Conservation (phyloP, 371 early-diverging fungal genomes). For the Vairimorpha necatrix region DNA sequence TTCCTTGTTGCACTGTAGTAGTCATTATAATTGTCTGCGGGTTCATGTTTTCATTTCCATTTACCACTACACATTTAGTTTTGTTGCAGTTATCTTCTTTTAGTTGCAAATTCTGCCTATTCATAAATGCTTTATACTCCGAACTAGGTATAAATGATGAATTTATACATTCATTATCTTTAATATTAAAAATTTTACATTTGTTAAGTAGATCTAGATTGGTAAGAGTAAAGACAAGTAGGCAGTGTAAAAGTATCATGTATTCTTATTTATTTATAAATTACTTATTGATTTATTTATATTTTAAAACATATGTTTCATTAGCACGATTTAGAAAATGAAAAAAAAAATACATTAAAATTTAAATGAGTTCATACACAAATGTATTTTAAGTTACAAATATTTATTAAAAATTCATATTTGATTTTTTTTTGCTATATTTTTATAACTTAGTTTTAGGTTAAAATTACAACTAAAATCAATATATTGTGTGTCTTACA, state of each 20-base stretch:
- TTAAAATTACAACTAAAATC: too few relatives aligned
- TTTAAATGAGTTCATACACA: too few relatives aligned
- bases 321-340: too few relatives aligned
- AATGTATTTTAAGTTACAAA: too few relatives aligned
- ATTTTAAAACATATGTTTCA: neutral
- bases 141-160: conserved; percentile 48
- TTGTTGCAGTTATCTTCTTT: conserved; percentile 43
- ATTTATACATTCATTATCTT: conserved; percentile 5
- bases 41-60: conserved; percentile 16
- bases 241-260: neutral
- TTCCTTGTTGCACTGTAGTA: too few relatives aligned
- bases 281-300: neutral
- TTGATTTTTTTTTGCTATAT: too few relatives aligned
- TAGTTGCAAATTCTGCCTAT: conserved; percentile 55
- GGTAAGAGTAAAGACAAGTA: neutral
- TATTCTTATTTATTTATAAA: neutral
- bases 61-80: conserved; percentile 39
- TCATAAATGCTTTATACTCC: conserved; percentile 47
- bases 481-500: too few relatives aligned
- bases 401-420: too few relatives aligned
- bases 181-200: neutral
- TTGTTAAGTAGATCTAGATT: neutral
- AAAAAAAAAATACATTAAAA: too few relatives aligned
- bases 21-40: too few relatives aligned
- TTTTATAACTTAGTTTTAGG: too few relatives aligned